Evolutionary conservation across 2,329 filamentous ascomycete genomes (phyloP).

Genomic region (Coleophoma cylindrospora): DNA sequence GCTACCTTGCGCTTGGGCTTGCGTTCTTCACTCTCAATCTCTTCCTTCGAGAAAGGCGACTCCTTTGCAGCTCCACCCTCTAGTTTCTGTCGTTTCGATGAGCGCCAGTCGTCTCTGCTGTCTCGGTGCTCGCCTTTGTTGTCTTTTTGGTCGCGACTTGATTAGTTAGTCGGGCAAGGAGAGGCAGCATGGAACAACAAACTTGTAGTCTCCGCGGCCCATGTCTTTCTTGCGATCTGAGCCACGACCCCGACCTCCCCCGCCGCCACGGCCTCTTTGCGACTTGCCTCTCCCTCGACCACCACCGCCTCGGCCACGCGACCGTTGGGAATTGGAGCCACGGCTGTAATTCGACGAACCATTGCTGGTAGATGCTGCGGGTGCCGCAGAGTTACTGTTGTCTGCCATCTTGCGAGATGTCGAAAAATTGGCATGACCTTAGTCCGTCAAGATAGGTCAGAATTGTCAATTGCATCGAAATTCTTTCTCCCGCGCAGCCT

Average conservation of each 20-base stretch:
- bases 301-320: conserved; percentile 12
- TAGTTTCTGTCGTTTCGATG: conserved; percentile 49
- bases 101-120: conserved; percentile 42
- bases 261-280: conserved; percentile 8
- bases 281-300: conserved; percentile 12
- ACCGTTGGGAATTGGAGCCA: conserved; percentile 5
- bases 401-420: conserved; percentile 19
- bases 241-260: conserved; percentile 47
- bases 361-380: conserved; percentile 1
- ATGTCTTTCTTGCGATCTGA: conserved; percentile 57
- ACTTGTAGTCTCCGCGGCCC: conserved; percentile 63
- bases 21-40: conserved; percentile 82
- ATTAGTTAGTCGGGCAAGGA: conserved; percentile 39
- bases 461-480: too few species aligned
- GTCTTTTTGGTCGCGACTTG: conserved; percentile 43
- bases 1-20: conserved; percentile 95
- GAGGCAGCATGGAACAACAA: conserved; percentile 25
- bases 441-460: neutral
- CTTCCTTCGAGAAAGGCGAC: conserved; percentile 61
- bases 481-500: too few species aligned
- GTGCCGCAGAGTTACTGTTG: conserved; percentile 10
- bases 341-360: conserved; percentile 6
- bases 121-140: conserved; percentile 33
- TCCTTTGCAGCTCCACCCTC: conserved; percentile 32
- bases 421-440: conserved; percentile 13